phyloP scores from a whole-genome alignment of 108 stramenopile species.

The Cyclotella sp. region DNA sequence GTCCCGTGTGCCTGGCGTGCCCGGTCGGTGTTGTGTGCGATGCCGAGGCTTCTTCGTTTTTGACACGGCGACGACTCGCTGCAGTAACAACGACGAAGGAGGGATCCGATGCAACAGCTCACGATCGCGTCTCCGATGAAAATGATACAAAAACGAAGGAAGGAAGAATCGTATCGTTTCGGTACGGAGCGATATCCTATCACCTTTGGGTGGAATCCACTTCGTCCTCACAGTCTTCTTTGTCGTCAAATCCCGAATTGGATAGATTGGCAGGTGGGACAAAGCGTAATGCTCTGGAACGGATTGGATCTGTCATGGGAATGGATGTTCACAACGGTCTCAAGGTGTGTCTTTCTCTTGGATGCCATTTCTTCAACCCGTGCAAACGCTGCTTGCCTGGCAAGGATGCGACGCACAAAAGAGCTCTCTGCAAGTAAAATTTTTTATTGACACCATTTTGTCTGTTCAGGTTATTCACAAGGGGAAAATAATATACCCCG shows the following conservation, averaged over 20 bases:
- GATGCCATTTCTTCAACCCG: too few relatives aligned
- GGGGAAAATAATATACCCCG: conserved; percentile 42
- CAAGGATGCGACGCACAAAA: too few relatives aligned
- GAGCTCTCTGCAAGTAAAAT: neutral
- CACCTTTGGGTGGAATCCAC: conserved; percentile 26
- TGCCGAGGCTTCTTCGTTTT: conserved; percentile 1
- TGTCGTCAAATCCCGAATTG: neutral
- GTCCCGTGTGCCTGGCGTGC: conserved; percentile 33
- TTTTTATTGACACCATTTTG: neutral
- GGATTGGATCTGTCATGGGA: conserved; percentile 29
- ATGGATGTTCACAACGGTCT: conserved; percentile 35
- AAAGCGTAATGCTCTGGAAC: conserved; percentile 31
- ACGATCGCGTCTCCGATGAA: neutral
- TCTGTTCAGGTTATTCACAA: conserved; percentile 35
- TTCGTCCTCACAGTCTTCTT: conserved; percentile 7
- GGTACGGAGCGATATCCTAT: conserved; percentile 36
- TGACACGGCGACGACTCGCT: neutral
- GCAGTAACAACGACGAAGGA: neutral
- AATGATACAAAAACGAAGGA: neutral
- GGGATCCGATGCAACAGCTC: neutral
- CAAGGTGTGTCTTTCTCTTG: conserved; percentile 20
- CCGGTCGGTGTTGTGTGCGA: conserved; percentile 24
- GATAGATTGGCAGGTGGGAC: neutral
- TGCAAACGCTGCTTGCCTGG: too few relatives aligned
- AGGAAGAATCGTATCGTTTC: conserved; percentile 38